phyloP scores from a whole-genome alignment of 2,329 filamentous ascomycete genomes.

The Claviceps fusiformis region DNA sequence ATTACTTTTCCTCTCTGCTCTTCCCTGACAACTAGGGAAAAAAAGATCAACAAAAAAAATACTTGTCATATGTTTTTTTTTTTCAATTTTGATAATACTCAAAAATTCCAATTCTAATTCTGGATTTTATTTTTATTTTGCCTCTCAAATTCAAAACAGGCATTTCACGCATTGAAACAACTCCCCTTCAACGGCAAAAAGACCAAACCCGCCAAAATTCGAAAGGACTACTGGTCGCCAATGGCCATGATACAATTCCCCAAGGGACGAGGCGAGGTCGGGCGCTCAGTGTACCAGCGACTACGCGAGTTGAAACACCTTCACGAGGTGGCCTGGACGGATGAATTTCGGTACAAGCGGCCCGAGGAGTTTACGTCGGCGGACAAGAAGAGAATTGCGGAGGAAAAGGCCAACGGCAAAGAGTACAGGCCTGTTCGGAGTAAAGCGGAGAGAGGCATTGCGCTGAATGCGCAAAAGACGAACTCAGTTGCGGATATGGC shows the following conservation, averaged over 20 bases:
- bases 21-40: too few species aligned
- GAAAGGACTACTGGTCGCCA: slow-evolving; percentile 54
- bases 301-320: slow-evolving; percentile 50
- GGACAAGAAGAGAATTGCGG: slow-evolving; percentile 20
- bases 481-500: slow-evolving; percentile 53
- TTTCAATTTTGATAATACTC: too few species aligned
- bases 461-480: slow-evolving; percentile 45
- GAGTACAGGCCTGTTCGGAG: slow-evolving; percentile 21
- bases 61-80: not conserved
- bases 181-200: slow-evolving; percentile 57
- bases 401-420: slow-evolving; percentile 16
- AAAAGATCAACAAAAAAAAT: too few species aligned
- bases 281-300: slow-evolving; percentile 47
- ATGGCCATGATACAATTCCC: slow-evolving; percentile 47
- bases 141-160: slow-evolving; percentile 11
- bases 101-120: not conserved
- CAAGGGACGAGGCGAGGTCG: slow-evolving; percentile 34
- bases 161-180: slow-evolving; percentile 36
- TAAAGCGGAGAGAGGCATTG: slow-evolving; percentile 32
- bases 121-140: not conserved
- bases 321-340: slow-evolving; percentile 49
- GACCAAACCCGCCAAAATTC: slow-evolving; percentile 45
- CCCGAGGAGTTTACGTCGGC: slow-evolving; percentile 19
- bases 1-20: not conserved
- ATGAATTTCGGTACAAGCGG: slow-evolving; percentile 29